Percentiles rank a stretch among this genome's conserved stretches.
phyloP scores from a whole-genome alignment of 495 filamentous ascomycete genomes.

The Tuber melanosporum region DNA sequence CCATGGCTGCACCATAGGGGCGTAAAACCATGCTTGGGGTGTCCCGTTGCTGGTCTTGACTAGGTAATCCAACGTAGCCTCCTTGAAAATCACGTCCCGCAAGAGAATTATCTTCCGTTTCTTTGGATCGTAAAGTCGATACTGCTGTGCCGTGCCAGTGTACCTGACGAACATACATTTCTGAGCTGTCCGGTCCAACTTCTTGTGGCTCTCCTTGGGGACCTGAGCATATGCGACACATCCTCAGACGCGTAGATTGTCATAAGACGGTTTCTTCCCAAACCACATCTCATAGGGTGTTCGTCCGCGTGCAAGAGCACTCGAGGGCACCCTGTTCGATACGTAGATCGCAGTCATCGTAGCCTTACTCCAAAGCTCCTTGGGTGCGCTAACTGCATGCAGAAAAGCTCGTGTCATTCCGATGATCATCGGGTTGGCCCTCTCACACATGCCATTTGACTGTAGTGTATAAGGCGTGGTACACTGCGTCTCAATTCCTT shows the following conservation, averaged over 20 bases:
- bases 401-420: background rate
- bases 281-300: too few species aligned
- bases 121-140: constrained; percentile 4
- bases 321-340: too few species aligned
- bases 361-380: too few species aligned
- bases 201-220: too few species aligned
- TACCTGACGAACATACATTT: constrained; percentile 9
- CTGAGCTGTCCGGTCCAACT: too few species aligned
- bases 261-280: too few species aligned
- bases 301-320: too few species aligned
- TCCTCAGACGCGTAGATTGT: too few species aligned
- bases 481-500: background rate
- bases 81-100: constrained; percentile 4
- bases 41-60: background rate
- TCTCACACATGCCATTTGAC: background rate
- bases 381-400: background rate
- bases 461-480: background rate
- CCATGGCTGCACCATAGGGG: background rate
- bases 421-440: background rate
- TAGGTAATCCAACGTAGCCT: background rate
- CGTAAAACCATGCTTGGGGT: background rate
- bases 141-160: background rate
- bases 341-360: too few species aligned
- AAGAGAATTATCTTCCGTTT: background rate
- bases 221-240: too few species aligned